A percentile compares a stretch with the other conserved stretches of the same genome.
Conservation (phyloP, 495 filamentous ascomycete species). For the Trichodelitschia bisporula region DNA sequence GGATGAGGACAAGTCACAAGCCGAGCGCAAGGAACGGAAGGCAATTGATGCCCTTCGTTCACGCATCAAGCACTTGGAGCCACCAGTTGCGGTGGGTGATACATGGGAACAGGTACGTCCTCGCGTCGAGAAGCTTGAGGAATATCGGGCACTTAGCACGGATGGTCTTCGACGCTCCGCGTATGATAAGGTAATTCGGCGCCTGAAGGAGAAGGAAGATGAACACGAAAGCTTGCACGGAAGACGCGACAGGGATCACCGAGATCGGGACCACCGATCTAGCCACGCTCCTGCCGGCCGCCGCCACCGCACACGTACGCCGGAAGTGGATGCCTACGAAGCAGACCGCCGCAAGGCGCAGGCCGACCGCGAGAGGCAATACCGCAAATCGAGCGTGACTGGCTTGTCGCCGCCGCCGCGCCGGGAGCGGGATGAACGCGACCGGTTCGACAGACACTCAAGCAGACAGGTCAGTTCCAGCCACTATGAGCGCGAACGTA, state of each 20-base stretch:
- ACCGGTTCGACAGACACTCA: constrained; percentile 3
- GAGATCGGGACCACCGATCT: constrained; percentile 26
- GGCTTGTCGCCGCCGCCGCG: constrained; percentile 15
- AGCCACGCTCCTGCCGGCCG: constrained; percentile 30
- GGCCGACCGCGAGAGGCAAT: constrained; percentile 67
- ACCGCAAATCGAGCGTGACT: constrained; percentile 50
- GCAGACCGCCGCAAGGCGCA: constrained; percentile 69
- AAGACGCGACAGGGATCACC: constrained; percentile 16
- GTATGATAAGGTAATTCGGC: constrained; percentile 82
- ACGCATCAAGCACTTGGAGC: constrained; percentile 73
- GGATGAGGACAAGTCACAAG: constrained; percentile 53
- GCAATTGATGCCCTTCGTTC: constrained; percentile 68
- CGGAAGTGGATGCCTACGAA: constrained; percentile 70
- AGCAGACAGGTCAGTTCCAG: constrained; percentile 12
- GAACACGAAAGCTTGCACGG: constrained; percentile 50
- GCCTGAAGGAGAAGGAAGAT: constrained; percentile 75
- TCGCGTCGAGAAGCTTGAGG: constrained; percentile 52
- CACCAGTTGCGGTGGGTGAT: constrained; percentile 50
- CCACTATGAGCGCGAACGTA: constrained; percentile 45
- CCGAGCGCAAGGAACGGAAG: constrained; percentile 31
- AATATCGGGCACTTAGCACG: constrained; percentile 56
- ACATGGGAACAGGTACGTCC: constrained; percentile 68
- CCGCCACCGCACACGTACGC: constrained; percentile 44
- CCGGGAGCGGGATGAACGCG: constrained; percentile 18
- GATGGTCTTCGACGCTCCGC: constrained; percentile 63